A percentile compares a stretch with the other conserved stretches of the same genome.
Conservation (phyloP, 2,329 filamentous ascomycete species). For the Hypoxylon sp. region DNA sequence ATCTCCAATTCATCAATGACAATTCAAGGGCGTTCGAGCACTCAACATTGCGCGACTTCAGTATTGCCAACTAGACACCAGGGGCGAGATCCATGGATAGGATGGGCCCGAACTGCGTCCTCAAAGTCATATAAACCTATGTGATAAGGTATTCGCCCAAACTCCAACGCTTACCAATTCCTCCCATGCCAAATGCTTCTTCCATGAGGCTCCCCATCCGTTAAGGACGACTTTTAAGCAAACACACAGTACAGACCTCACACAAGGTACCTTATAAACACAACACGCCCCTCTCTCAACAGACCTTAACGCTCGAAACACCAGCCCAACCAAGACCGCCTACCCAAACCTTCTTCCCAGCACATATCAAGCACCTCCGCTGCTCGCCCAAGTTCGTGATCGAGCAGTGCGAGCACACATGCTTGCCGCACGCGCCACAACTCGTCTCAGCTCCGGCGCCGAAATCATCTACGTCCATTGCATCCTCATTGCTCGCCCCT, state of each 20-base stretch:
- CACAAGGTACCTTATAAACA: neutral
- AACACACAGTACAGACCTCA: neutral
- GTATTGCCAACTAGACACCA: neutral
- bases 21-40: neutral
- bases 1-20: neutral
- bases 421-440: slow-evolving; percentile 68
- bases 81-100: neutral
- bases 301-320: slow-evolving; percentile 26
- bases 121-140: neutral
- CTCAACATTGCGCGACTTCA: neutral
- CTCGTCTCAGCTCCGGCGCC: slow-evolving; percentile 56
- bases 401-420: slow-evolving; percentile 72
- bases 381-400: slow-evolving; percentile 70
- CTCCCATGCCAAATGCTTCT: slow-evolving; percentile 4
- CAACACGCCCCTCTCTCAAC: neutral
- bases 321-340: slow-evolving; percentile 39
- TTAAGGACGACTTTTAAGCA: neutral
- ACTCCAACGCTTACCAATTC: slow-evolving; percentile 12
- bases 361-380: slow-evolving; percentile 68
- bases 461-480: slow-evolving; percentile 58
- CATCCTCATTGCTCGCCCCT: slow-evolving; percentile 54
- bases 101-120: neutral
- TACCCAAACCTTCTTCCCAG: slow-evolving; percentile 55
- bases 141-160: neutral
- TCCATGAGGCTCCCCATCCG: slow-evolving; percentile 3